Percentiles rank a stretch among this genome's conserved stretches.
Conservation (phyloP, 495 filamentous ascomycete species). For the Penicillium coffeae region DNA sequence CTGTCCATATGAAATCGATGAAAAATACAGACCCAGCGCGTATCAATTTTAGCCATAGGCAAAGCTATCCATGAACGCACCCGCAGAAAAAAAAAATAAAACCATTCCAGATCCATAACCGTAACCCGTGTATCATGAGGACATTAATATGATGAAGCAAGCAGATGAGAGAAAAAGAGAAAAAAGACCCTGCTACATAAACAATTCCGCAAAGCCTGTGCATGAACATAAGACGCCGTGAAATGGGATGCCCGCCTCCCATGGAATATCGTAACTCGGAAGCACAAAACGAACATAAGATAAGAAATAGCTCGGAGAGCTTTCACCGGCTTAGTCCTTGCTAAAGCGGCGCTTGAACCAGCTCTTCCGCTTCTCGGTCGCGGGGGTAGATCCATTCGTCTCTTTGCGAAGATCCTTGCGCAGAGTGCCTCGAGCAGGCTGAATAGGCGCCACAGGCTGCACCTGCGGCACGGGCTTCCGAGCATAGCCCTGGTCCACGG, state of each 20-base stretch:
- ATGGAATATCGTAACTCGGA: slow-evolving; percentile 1
- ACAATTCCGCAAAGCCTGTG: slow-evolving; percentile 1
- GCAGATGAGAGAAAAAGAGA: background rate
- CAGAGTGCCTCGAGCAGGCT: slow-evolving; percentile 14
- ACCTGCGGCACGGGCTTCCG: background rate
- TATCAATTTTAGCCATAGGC: background rate
- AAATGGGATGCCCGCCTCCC: slow-evolving; percentile 6
- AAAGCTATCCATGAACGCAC: slow-evolving; percentile 20
- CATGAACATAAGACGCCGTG: slow-evolving; percentile 3
- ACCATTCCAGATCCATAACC: slow-evolving; percentile 9
- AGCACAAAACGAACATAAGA: slow-evolving; percentile 11
- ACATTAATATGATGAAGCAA: slow-evolving; percentile 27
- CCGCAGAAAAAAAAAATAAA: slow-evolving; percentile 19
- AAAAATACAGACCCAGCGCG: background rate
- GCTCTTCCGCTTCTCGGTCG: slow-evolving; percentile 73
- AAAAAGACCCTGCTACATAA: background rate
- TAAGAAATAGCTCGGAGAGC: slow-evolving; percentile 4
- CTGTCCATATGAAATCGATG: slow-evolving; percentile 2
- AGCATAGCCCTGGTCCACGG: background rate
- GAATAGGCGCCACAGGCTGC: slow-evolving; percentile 5
- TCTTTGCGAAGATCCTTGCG: slow-evolving; percentile 20
- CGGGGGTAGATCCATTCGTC: background rate
- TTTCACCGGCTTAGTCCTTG: slow-evolving; percentile 48
- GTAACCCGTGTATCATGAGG: slow-evolving; percentile 29
- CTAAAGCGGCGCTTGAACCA: slow-evolving; percentile 84